A percentile compares a stretch with the other conserved stretches of the same genome.
These are phyloP conservation scores for Nicotiana paniculata DNA, from an alignment of 257 asterid genomes.

Conservation along the genomic window DNA sequence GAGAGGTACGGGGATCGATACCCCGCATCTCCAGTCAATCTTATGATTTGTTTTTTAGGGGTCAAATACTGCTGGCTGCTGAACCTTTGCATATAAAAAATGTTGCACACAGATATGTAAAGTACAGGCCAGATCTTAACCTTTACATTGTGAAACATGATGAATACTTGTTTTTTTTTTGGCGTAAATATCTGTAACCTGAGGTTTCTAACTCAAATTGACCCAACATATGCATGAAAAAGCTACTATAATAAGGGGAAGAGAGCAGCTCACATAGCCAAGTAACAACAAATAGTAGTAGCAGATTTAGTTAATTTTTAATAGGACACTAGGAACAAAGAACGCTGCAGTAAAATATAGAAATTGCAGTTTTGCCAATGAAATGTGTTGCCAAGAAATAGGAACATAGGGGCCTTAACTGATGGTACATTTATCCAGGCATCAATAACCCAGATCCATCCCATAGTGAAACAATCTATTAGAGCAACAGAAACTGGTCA, in stretches of 20 bases:
- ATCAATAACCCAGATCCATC: neutral
- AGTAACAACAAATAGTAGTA: no score
- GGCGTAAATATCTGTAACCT: neutral
- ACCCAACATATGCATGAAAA: no score
- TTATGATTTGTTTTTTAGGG: rapidly evolving
- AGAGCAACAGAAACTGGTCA: neutral
- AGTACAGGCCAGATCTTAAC: no score
- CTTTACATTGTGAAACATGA: neutral
- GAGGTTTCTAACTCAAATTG: neutral
- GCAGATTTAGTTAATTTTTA: no score
- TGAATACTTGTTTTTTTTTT: no score
- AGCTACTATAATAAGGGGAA: no score
- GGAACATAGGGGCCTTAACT: neutral
- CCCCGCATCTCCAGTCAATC: slow-evolving; percentile 36
- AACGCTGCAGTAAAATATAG: neutral
- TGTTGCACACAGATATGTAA: neutral
- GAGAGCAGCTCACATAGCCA: no score
- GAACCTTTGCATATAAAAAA: neutral
- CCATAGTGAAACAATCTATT: neutral
- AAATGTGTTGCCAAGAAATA: neutral
- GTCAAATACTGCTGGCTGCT: neutral
- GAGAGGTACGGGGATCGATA: slow-evolving; percentile 42
- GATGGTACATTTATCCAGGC: neutral
- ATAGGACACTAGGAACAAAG: neutral
- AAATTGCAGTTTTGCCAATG: neutral